These are phyloP conservation scores for Monosporascus sp. DNA, from an alignment of 2,329 filamentous ascomycete species.

Conservation along the genomic window DNA sequence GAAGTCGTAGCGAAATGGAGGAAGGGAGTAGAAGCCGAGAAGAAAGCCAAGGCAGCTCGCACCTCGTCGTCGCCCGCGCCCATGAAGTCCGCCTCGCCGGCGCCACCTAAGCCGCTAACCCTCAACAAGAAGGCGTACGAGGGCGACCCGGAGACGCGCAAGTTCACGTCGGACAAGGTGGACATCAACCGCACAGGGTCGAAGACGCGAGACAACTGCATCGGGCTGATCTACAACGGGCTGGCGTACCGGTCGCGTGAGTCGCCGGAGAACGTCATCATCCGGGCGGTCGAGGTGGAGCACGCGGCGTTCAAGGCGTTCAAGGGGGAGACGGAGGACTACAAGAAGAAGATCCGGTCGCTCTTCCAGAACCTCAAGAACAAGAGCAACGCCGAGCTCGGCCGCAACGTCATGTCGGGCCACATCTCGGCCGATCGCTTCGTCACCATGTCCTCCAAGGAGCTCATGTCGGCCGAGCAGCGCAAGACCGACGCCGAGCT, in stretches of 20 bases:
- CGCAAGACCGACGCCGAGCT: slow-evolving; percentile 69
- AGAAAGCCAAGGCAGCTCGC: slow-evolving; percentile 44
- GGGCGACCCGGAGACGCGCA: slow-evolving; percentile 72
- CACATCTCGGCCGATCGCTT: slow-evolving; percentile 69
- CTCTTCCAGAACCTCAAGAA: slow-evolving; percentile 94
- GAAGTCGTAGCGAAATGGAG: slow-evolving; percentile 89
- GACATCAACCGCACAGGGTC: slow-evolving; percentile 71
- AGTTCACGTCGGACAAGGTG: slow-evolving; percentile 74
- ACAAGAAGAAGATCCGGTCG: slow-evolving; percentile 84
- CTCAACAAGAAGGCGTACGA: slow-evolving; percentile 46
- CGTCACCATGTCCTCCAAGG: slow-evolving; percentile 81
- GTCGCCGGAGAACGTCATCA: slow-evolving; percentile 65
- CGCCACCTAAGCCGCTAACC: slow-evolving; percentile 43
- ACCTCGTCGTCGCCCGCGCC: slow-evolving; percentile 48
- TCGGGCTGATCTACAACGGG: slow-evolving; percentile 91
- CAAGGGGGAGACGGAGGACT: slow-evolving; percentile 66
- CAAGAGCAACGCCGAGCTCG: slow-evolving; percentile 75
- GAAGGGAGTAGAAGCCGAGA: slow-evolving; percentile 65
- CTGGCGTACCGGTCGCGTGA: slow-evolving; percentile 67
- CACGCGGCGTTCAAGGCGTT: slow-evolving; percentile 64
- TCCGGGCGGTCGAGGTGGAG: slow-evolving; percentile 77
- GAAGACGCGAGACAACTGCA: slow-evolving; percentile 71
- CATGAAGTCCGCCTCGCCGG: slow-evolving; percentile 28
- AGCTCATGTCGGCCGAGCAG: slow-evolving; percentile 83
- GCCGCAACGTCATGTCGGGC: slow-evolving; percentile 67